Evolutionary conservation across 2,329 filamentous ascomycete genomes (phyloP).

Genomic region (Didymellaceae sp.): DNA sequence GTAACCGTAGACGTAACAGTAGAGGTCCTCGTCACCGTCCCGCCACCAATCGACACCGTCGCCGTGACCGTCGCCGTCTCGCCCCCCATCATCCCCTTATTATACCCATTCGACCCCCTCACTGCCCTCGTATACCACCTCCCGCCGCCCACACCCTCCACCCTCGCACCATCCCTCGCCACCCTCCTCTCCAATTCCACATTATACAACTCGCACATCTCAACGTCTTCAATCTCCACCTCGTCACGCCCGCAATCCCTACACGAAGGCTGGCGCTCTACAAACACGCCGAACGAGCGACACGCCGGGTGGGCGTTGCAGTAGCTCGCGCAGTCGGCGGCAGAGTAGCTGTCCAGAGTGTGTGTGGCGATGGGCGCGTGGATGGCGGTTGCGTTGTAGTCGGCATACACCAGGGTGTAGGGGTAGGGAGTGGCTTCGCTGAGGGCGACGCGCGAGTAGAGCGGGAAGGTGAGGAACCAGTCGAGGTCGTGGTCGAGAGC

Average conservation of each 20-base stretch:
- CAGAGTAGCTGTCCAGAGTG: background rate
- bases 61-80: background rate
- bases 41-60: background rate
- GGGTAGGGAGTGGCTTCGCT: background rate
- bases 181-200: background rate
- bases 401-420: background rate
- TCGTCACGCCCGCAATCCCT: background rate
- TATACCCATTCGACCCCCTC: background rate
- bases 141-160: background rate
- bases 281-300: background rate
- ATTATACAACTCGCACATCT: background rate
- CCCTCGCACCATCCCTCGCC: background rate
- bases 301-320: slow-evolving; percentile 1
- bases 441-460: background rate
- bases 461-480: background rate
- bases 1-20: background rate
- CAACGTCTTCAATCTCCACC: background rate
- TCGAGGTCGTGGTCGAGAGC: background rate
- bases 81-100: background rate
- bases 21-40: background rate
- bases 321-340: background rate
- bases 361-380: background rate
- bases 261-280: background rate
- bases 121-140: background rate
- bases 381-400: background rate